Evolutionary conservation across 1,284 basidiomycete species (phyloP), one percentile per base, ranked within the genome.

Genomic region (Leccinum colubrinum): DNA sequence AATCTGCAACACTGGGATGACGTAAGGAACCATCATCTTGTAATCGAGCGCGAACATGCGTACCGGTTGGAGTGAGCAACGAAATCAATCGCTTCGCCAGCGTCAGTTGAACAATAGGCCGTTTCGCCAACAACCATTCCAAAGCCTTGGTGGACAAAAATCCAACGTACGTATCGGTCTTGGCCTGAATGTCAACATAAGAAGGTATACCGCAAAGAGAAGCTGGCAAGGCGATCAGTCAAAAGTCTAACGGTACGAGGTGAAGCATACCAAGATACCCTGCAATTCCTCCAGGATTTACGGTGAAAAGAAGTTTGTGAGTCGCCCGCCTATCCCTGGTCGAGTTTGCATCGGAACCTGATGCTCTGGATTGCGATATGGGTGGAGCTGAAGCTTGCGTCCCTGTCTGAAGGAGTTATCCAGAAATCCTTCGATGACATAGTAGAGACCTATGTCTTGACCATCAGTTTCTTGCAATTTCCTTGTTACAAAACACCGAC

Each of bases 231-330:
- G 4, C 11, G 12, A 55, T 64, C 59, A 59, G 61, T 46, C 17
- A 59, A 58, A 39, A 46, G 50, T 39, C 41, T 37, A 15, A n/a
- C 5, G 43, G 9, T 22, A 25, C 14, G 48, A 20, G 59, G 72
- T 53, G 56, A 77, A 1, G 69, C 80, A 64, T 66, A 91, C 90
- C 86, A n/a, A 99, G 83, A 75, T 99, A 99, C 4, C 97, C 97
- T 2, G 97, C 97, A 59, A 99, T 97, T 0, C 97, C 97, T 60
- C 97, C 97, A n/a, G 95, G 91, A 70, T 97, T 97, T 25, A 98
- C 93, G 1, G 93, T 97, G 76, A 97, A 99, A 33, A 99, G 80
- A 20, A 90, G 83, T 70, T 93, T 91, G 61, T 81, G 74, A 6
- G 64, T 64, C 41, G 74, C 72, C 17, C 65, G 68, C 33, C 48